Evolutionary conservation across 140 eudicot genomes (phyloP).

Genomic region (Flaveria floridana): DNA sequence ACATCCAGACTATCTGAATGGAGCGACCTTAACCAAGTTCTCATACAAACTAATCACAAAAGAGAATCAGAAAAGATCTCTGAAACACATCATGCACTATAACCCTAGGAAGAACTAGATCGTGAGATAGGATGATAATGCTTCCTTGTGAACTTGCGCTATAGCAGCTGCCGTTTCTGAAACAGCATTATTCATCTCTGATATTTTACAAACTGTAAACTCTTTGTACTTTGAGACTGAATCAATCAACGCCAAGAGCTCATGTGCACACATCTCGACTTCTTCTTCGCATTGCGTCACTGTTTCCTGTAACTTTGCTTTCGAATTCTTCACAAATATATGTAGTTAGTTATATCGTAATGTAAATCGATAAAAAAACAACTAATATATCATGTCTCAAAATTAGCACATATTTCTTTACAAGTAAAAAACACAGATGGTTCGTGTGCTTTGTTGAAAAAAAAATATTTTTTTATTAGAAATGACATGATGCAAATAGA

Average conservation of each 20-base stretch:
- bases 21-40: no score
- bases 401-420: no score
- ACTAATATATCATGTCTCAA: no score
- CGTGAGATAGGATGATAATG: constrained; percentile 14
- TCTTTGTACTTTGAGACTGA: constrained; percentile 70
- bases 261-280: constrained; percentile 52
- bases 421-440: no score
- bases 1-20: no score
- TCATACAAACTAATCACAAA: not conserved
- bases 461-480: no score
- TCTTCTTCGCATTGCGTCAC: constrained; percentile 43
- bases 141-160: constrained; percentile 50
- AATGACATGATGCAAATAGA: no score
- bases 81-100: not conserved
- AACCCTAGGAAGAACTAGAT: not conserved
- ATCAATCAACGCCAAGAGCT: constrained; percentile 64
- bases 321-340: constrained; percentile 47
- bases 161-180: constrained; percentile 47
- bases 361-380: no score
- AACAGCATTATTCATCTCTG: constrained; percentile 49
- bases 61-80: not conserved
- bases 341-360: not conserved
- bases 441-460: no score
- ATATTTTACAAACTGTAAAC: constrained; percentile 42
- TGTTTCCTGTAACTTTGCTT: constrained; percentile 53